phyloP scores from a whole-genome alignment of 352 stramenopile species.

The Phytophthora colocasiae region DNA sequence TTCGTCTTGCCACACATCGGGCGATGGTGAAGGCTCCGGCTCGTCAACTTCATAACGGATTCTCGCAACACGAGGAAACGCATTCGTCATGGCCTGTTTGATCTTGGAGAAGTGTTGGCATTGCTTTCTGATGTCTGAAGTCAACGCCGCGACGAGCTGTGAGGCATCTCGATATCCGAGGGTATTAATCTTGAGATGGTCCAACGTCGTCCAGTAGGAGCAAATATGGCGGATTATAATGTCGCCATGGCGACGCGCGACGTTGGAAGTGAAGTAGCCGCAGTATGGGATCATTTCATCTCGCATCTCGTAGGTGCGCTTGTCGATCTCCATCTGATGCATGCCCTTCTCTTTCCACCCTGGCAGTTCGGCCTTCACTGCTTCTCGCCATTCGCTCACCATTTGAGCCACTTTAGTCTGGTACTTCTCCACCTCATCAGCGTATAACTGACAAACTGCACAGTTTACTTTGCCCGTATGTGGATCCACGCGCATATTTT shows the following conservation, averaged over 20 bases:
- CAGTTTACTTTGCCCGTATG: constrained; percentile 42
- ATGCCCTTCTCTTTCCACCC: constrained; percentile 56
- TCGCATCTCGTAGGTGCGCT: constrained; percentile 62
- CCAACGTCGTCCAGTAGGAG: constrained; percentile 48
- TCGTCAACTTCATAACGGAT: constrained; percentile 55
- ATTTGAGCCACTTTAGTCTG: constrained; percentile 52
- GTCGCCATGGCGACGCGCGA: constrained; percentile 58
- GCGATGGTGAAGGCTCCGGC: constrained; percentile 24
- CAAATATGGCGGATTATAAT: constrained; percentile 69
- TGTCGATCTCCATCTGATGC: constrained; percentile 72
- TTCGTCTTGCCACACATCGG: constrained; percentile 52
- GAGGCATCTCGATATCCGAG: constrained; percentile 53
- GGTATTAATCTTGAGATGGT: constrained; percentile 54
- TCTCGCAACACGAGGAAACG: constrained; percentile 46
- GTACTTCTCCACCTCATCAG: constrained; percentile 52
- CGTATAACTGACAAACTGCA: constrained; percentile 53
- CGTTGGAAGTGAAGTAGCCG: constrained; percentile 64
- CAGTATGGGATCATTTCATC: constrained; percentile 67
- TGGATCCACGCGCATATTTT: constrained; percentile 56
- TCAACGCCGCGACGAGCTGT: constrained; percentile 52
- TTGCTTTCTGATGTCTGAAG: constrained; percentile 61
- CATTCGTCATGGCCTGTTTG: constrained; percentile 54
- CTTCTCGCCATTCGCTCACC: constrained; percentile 51
- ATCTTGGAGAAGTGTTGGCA: constrained; percentile 63
- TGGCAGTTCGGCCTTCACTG: constrained; percentile 41